Evolutionary conservation across 257 asterid genomes (phyloP), one percentile per base, ranked within the genome.

Genomic region (Marsdenia floribunda): DNA sequence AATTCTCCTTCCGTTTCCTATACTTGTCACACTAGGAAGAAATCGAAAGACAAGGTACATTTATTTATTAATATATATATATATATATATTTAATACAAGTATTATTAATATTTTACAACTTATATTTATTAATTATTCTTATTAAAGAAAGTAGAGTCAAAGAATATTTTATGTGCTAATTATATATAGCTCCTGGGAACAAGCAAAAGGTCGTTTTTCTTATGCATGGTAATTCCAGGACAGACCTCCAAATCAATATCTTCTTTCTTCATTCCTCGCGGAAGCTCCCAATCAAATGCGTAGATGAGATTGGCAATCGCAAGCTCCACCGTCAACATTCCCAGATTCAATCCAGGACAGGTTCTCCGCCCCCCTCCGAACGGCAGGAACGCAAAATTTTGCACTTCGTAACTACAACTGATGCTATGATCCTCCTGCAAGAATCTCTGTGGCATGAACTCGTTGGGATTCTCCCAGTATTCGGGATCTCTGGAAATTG

Each of bases 221-320:
- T 66, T 66, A 16, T 66, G 71, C 71, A 66, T 66, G 2, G 71
- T 66, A 37, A 66, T 22, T 38, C 52, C 71, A 9, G 71, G 71
- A 11, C 6, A 66, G 44, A 66, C 52, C 18, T 38, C 71, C 3
- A 46, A 15, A 46, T 35, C 49, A 9, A 66, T 66, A 1, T 66
- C 71, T 37, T 35, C 71, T 37, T 37, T 66, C 13, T 15, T 38
- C 26, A 66, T 46, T 14, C 71, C 71, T 38, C 8, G 0, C 0
- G 71, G 71, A 26, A 66, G 10, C 42, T 40, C 71, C 71, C 71
- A 66, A 26, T 66, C 71, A 66, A 66, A 66, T 0, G 47, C 38
- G 53, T 66, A 8, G 18, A 66, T 46, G 18, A 66, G 71, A 66
- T 66, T 66, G 1, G 71, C 52, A 66, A 66, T 4, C 5, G 49